Evolutionary conservation across 1,139 yeast species (phyloP).

Genomic region (Citeromyces siamensis): DNA sequence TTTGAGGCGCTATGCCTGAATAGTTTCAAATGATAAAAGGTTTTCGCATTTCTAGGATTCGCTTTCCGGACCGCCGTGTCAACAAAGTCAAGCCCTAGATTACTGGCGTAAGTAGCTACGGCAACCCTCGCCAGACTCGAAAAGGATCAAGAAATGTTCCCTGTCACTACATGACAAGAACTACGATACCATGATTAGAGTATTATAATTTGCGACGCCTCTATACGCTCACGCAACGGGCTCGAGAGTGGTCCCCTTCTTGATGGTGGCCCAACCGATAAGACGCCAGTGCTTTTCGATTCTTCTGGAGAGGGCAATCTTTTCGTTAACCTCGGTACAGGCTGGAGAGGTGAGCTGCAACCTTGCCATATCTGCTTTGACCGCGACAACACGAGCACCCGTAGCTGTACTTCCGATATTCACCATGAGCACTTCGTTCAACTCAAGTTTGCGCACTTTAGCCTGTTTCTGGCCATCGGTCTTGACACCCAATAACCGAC

Average conservation of each 20-base stretch:
- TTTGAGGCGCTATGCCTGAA: too few relatives aligned
- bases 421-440: conserved; percentile 96
- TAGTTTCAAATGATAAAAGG: too few relatives aligned
- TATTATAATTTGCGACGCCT: too few relatives aligned
- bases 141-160: too few relatives aligned
- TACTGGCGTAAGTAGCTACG: too few relatives aligned
- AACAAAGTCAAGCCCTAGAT: too few relatives aligned
- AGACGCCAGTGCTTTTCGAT: conserved; percentile 99
- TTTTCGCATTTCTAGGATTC: too few relatives aligned
- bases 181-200: too few relatives aligned
- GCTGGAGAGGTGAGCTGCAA: conserved; percentile 95
- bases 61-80: too few relatives aligned
- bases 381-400: conserved; percentile 97
- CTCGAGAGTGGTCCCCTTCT: conserved; percentile 84
- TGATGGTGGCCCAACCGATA: conserved; percentile 99
- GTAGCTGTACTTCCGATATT: conserved; percentile 99
- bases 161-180: too few relatives aligned
- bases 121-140: too few relatives aligned
- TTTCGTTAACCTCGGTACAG: conserved; percentile 95
- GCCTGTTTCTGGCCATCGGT: conserved; percentile 97
- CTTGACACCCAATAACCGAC: conserved; percentile 97
- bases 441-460: conserved; percentile 87
- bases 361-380: conserved; percentile 99
- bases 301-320: conserved; percentile 97
- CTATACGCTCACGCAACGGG: conserved; percentile 29